Conservation (phyloP, 805 yeast genomes). For the Millerozyma acaciae region DNA sequence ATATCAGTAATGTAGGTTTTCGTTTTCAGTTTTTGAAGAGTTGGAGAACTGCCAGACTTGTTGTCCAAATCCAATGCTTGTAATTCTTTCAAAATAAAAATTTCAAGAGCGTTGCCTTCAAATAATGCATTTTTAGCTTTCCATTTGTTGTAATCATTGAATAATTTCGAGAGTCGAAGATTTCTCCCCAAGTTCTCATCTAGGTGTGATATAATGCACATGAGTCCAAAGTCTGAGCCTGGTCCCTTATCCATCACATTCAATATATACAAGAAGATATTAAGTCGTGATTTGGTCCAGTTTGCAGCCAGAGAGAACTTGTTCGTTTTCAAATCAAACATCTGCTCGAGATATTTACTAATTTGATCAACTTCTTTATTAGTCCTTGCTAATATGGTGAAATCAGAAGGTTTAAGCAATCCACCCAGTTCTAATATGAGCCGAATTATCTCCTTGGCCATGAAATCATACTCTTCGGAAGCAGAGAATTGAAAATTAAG, state of each 20-base stretch:
- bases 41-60: no score
- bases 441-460: slow-evolving; percentile 42
- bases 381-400: slow-evolving; percentile 50
- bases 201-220: slow-evolving; percentile 22
- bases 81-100: slow-evolving; percentile 23
- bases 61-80: not conserved
- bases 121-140: not conserved
- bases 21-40: not conserved
- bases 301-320: slow-evolving; percentile 45
- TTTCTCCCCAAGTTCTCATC: slow-evolving; percentile 22
- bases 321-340: slow-evolving; percentile 39
- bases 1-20: slow-evolving; percentile 2
- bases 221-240: slow-evolving; percentile 29
- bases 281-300: slow-evolving; percentile 47
- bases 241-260: slow-evolving; percentile 35
- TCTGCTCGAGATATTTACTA: slow-evolving; percentile 28
- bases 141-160: slow-evolving; percentile 14
- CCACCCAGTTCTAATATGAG: slow-evolving; percentile 41
- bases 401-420: slow-evolving; percentile 41
- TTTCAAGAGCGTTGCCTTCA: slow-evolving; percentile 6
- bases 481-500: slow-evolving; percentile 13
- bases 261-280: slow-evolving; percentile 47
- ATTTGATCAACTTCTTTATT: slow-evolving; percentile 46
- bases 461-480: slow-evolving; percentile 40
- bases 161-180: slow-evolving; percentile 24